phyloP scores from a whole-genome alignment of 108 stramenopile species.

The Epithemia pelagica region DNA sequence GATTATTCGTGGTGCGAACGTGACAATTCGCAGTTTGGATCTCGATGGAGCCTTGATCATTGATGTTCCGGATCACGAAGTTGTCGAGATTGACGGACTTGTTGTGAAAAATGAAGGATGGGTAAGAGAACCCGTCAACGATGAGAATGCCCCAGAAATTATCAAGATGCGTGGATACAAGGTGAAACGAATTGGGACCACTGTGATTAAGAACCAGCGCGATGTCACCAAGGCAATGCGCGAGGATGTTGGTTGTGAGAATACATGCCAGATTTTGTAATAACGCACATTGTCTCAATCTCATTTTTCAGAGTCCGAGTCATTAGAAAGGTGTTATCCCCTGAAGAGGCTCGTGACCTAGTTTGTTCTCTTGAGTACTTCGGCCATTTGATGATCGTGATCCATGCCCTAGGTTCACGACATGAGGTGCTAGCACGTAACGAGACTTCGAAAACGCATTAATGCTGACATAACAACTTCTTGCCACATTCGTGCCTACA shows the following conservation, averaged over 20 bases:
- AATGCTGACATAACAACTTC: no score
- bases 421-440: no score
- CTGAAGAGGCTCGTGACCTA: no score
- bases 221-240: slow-evolving; percentile 3
- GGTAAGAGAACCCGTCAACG: slow-evolving; percentile 29
- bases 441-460: no score
- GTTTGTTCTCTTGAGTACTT: no score
- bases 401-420: no score
- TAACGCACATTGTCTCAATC: no score
- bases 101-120: slow-evolving; percentile 74
- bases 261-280: slow-evolving; percentile 3
- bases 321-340: no score
- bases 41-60: slow-evolving; percentile 79
- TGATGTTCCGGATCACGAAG: slow-evolving; percentile 52
- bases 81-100: slow-evolving; percentile 44
- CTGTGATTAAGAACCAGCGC: slow-evolving; percentile 9
- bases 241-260: background rate
- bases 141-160: slow-evolving; percentile 35
- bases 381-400: no score
- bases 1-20: slow-evolving; percentile 65
- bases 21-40: slow-evolving; percentile 72
- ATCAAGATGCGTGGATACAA: slow-evolving; percentile 75
- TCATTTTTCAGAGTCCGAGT: no score
- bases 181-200: slow-evolving; percentile 28
- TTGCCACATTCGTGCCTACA: no score